phyloP scores from a whole-genome alignment of 371 early-diverging fungal species.

The Mucor lusitanicus region DNA sequence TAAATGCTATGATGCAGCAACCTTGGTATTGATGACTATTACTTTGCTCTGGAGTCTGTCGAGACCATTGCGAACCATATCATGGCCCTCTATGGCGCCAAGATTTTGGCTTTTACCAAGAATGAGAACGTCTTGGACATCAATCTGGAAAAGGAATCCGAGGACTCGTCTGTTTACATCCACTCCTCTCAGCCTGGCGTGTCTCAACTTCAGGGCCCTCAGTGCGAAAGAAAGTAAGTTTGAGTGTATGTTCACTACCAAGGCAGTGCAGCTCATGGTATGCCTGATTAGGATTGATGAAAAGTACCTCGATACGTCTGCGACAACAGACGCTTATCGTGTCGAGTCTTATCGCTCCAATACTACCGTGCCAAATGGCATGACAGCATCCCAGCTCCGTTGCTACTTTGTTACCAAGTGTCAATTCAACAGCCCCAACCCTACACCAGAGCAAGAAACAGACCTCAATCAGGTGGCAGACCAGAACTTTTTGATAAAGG shows the following conservation, averaged over 20 bases:
- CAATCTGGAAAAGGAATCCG: constrained; percentile 89
- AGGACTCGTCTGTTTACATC: constrained; percentile 93
- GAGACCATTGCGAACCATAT: constrained; percentile 95
- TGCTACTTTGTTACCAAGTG: constrained; percentile 95
- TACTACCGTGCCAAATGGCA: constrained; percentile 83
- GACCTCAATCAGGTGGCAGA: constrained; percentile 91
- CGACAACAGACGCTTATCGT: constrained; percentile 78
- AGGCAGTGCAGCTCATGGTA: not conserved
- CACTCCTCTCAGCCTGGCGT: constrained; percentile 95
- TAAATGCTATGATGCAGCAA: constrained; percentile 54
- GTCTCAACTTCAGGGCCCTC: constrained; percentile 84
- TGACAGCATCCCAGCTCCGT: constrained; percentile 82
- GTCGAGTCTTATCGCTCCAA: constrained; percentile 95
- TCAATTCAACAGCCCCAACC: constrained; percentile 84
- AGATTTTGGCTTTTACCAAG: constrained; percentile 89
- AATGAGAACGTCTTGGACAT: constrained; percentile 85
- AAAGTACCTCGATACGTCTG: constrained; percentile 84
- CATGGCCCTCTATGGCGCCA: constrained; percentile 93
- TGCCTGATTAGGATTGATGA: constrained; percentile 75
- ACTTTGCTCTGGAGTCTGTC: constrained; percentile 90
- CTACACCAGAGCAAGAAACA: constrained; percentile 74
- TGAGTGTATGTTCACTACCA: not conserved
- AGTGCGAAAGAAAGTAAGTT: constrained; percentile 80
- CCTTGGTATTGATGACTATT: constrained; percentile 97
- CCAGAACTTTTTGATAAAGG: constrained; percentile 91